Conservation (phyloP, 164 flowering plant genomes). For the Euptelea pleiosperma region DNA sequence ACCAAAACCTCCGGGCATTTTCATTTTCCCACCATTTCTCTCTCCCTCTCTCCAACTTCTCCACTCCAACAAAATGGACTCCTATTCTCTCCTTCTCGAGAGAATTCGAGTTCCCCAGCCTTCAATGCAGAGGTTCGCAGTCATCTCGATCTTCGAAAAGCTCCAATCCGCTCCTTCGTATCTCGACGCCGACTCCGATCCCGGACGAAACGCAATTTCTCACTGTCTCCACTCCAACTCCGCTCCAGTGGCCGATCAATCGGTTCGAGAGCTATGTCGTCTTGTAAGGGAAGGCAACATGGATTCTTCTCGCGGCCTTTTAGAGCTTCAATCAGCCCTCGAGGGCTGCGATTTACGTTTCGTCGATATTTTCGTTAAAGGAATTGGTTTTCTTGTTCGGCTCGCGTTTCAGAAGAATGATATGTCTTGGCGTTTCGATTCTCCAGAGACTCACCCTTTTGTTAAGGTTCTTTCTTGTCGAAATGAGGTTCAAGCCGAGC, state of each 20-base stretch:
- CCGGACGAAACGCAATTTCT: slow-evolving; percentile 52
- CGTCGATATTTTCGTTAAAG: slow-evolving; percentile 57
- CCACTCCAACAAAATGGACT: slow-evolving; percentile 48
- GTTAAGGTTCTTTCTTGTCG: slow-evolving; percentile 70
- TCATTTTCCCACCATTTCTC: too few relatives aligned
- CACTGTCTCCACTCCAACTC: slow-evolving; percentile 62
- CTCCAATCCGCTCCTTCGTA: slow-evolving; percentile 56
- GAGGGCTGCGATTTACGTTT: slow-evolving; percentile 55
- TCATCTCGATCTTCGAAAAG: slow-evolving; percentile 71
- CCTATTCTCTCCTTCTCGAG: slow-evolving; percentile 56
- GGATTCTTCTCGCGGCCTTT: slow-evolving; percentile 41
- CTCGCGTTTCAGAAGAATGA: slow-evolving; percentile 40
- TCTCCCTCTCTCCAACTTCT: neutral
- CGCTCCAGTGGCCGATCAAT: slow-evolving; percentile 70
- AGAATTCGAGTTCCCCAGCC: slow-evolving; percentile 68
- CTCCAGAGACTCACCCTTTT: slow-evolving; percentile 65
- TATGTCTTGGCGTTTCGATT: slow-evolving; percentile 26
- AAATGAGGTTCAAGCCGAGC: slow-evolving; percentile 60
- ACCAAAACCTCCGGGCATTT: too few relatives aligned
- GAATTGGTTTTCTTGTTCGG: slow-evolving; percentile 59
- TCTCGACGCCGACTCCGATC: slow-evolving; percentile 39
- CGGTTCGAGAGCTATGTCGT: slow-evolving; percentile 81
- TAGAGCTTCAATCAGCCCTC: slow-evolving; percentile 82
- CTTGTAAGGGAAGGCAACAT: slow-evolving; percentile 51
- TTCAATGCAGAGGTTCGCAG: slow-evolving; percentile 75